These are phyloP conservation scores for Blastobotrys attinorum DNA, from an alignment of 805 yeast species.

Conservation along the genomic window DNA sequence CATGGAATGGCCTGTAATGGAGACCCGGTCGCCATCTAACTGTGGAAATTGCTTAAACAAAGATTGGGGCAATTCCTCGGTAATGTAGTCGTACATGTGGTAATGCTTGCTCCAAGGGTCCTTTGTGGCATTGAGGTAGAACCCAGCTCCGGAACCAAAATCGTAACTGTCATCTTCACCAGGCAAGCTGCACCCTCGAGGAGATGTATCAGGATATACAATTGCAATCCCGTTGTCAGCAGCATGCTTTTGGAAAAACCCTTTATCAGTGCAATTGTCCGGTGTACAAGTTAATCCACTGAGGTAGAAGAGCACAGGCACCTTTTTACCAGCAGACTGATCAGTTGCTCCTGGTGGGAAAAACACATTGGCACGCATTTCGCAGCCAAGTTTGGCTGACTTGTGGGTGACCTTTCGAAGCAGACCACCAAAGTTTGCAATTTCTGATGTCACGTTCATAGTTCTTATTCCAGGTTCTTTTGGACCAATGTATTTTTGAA, in stretches of 20 bases:
- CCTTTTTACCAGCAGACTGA: conserved; percentile 21
- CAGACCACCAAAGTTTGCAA: conserved; percentile 65
- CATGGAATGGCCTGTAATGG: conserved; percentile 97
- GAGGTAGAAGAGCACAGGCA: conserved; percentile 73
- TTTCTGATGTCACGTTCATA: conserved; percentile 43
- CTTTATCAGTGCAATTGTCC: conserved; percentile 88
- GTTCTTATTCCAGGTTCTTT: no score
- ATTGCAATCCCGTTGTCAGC: conserved; percentile 76
- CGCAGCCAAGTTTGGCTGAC: conserved; percentile 54
- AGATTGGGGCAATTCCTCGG: conserved; percentile 56
- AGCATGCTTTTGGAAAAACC: conserved; percentile 76
- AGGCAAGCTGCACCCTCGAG: conserved; percentile 68
- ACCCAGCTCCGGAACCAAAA: conserved; percentile 94
- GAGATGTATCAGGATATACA: conserved; percentile 95
- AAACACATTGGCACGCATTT: conserved; percentile 79
- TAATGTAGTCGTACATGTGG: conserved; percentile 80
- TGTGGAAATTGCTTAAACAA: conserved; percentile 35
- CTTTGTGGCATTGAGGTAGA: conserved; percentile 77
- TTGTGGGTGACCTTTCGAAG: conserved; percentile 68
- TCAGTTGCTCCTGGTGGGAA: conserved; percentile 51
- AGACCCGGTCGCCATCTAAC: conserved; percentile 50
- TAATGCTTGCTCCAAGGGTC: conserved; percentile 67
- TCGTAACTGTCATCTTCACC: conserved; percentile 86
- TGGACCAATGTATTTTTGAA: no score
- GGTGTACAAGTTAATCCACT: conserved; percentile 94